A percentile compares a stretch with the other conserved stretches of the same genome.
Conservation (phyloP, 371 early-diverging fungal genomes). For the Lichtheimia corymbifera region DNA sequence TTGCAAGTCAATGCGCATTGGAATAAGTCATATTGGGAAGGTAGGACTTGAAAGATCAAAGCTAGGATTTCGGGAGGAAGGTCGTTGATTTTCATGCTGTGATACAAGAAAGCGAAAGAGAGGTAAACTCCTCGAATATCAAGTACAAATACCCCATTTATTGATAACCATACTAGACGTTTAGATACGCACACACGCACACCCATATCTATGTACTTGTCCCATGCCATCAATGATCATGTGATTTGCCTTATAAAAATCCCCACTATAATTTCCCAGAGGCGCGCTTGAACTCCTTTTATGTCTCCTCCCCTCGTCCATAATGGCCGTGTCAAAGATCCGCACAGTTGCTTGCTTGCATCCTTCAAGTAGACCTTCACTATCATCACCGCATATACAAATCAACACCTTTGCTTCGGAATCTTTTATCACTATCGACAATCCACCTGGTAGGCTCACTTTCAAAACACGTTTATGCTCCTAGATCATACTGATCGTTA, state of each 20-base stretch:
- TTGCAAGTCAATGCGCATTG: slow-evolving; percentile 19
- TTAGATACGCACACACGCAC: too few species aligned
- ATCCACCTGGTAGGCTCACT: neutral
- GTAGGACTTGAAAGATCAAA: slow-evolving; percentile 10
- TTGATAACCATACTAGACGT: too few species aligned
- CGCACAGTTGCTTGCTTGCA: slow-evolving; percentile 1
- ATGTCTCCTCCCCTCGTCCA: neutral
- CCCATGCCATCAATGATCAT: too few species aligned
- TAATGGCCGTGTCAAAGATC: slow-evolving; percentile 1
- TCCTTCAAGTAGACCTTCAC: neutral
- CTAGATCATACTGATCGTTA: too few species aligned
- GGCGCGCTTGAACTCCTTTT: neutral
- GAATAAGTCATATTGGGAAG: slow-evolving; percentile 6
- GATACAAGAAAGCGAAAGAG: neutral
- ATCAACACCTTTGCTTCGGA: neutral
- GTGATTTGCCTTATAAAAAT: too few species aligned
- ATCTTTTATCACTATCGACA: neutral
- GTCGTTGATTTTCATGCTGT: slow-evolving; percentile 17
- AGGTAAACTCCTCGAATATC: too few species aligned
- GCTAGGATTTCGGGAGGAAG: slow-evolving; percentile 22
- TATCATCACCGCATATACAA: neutral
- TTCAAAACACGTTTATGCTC: too few species aligned
- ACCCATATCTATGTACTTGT: too few species aligned
- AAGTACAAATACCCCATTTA: too few species aligned
- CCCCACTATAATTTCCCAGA: too few species aligned